Base-by-base conservation (phyloP, 352 stramenopile genomes). In the Phytophthora pseudosyringae region DNA sequence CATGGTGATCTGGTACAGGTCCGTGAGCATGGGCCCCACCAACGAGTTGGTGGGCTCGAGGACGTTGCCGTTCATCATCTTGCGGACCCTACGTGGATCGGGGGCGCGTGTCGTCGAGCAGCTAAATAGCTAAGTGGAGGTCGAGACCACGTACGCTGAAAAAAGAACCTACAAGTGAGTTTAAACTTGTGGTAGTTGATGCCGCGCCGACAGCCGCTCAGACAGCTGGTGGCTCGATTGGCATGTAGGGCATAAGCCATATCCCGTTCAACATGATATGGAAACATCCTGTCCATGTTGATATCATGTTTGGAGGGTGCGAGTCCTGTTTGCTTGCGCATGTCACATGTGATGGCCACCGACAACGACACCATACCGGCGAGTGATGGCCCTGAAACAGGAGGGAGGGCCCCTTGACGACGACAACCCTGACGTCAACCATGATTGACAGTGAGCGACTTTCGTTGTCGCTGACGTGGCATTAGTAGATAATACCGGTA, bases 1-100 rank as follows among this genome's bases (percentile, higher is more conserved):
- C 88, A 95, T 95, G 32, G 86, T 95, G 73, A 95, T 91, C 81
- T 99, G 97, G 82, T 99, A 99, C 60, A 99, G 84, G 75, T 99
- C 98, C 10, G 97, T 99, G 53, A 99, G 84, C 66, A 99, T 80
- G 5, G 97, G 93, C 13, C 84, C 94, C 38, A 99, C 96, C 48
- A 99, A 79, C 54, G 91, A 89, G 75, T 99, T 99, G n/a, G 88
- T 97, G 26, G 94, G 86, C 33, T 75, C 64, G 51, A 92, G 73
- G 12, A 64, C n/a, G 55, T 76, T 73, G 51, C 46, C 52, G 40
- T 68, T 77, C 65, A 64, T 59, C 69, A 71, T 80, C 15, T 47
- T 66, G 2, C 21, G 21, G 51, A 32, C 21, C 21, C 53, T 15
- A 41, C 26, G 18, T 31, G 38, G 25, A 12, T 5, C 10, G 44